These are phyloP conservation scores for Aegilops longissima DNA, from an alignment of 176 grass and related monocot genomes.

Conservation along the genomic window DNA sequence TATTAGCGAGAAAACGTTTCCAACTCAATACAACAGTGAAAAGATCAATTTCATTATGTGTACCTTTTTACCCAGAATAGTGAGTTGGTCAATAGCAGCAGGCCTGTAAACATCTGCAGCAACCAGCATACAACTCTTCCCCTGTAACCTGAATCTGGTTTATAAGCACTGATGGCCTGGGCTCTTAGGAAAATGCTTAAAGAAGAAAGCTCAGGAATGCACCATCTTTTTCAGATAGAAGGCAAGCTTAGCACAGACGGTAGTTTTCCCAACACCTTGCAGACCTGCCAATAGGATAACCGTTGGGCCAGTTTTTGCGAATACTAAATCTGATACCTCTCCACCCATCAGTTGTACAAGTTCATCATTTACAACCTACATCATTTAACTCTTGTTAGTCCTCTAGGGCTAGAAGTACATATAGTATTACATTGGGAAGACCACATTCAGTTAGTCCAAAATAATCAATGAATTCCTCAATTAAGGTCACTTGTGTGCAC, in stretches of 20 bases:
- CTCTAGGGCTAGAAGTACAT: background rate
- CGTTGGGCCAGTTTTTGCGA: slow-evolving; percentile 71
- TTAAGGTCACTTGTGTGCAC: background rate
- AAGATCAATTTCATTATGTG: background rate
- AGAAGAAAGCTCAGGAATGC: slow-evolving; percentile 32
- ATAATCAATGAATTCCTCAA: background rate
- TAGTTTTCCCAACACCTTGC: slow-evolving; percentile 98
- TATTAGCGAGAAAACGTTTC: slow-evolving; percentile 22
- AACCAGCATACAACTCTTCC: slow-evolving; percentile 94
- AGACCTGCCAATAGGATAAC: slow-evolving; percentile 84
- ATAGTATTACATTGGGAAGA: background rate
- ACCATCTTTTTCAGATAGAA: slow-evolving; percentile 95
- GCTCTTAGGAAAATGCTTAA: slow-evolving; percentile 4
- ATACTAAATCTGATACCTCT: slow-evolving; percentile 84
- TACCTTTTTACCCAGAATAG: slow-evolving; percentile 86
- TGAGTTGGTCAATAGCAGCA: slow-evolving; percentile 97
- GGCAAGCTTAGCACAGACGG: slow-evolving; percentile 89
- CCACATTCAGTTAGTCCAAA: background rate
- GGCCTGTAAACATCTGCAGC: slow-evolving; percentile 98
- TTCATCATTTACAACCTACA: slow-evolving; percentile 86
- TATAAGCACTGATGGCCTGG: slow-evolving; percentile 42
- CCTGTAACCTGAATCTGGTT: slow-evolving; percentile 62
- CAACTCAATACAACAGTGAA: background rate
- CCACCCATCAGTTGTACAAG: slow-evolving; percentile 95
- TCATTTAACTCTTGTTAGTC: background rate